A percentile compares a stretch with the other conserved stretches of the same genome.
Evolutionary conservation across 306 rosid species (phyloP).

Genomic region (Cucumis hystrix): DNA sequence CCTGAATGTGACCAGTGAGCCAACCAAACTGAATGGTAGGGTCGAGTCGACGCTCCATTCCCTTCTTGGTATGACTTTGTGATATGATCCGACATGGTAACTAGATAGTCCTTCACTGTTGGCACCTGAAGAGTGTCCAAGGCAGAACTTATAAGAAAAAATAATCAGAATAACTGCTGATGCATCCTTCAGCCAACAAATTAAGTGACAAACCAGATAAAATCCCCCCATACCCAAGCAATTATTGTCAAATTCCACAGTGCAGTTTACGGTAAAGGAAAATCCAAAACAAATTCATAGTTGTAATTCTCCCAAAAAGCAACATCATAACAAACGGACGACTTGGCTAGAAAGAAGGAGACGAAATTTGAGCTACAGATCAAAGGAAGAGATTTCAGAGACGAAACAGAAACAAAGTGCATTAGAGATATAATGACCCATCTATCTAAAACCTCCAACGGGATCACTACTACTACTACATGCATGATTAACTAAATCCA

Average conservation of each 20-base stretch:
- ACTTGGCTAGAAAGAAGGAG: neutral
- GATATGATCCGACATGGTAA: conserved; percentile 36
- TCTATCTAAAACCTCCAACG: no score
- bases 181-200: neutral
- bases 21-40: conserved; percentile 52
- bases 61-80: conserved; percentile 14
- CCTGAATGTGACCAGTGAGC: conserved; percentile 44
- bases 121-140: neutral
- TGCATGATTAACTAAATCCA: no score
- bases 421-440: neutral
- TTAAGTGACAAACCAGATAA: neutral
- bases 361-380: neutral
- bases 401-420: neutral
- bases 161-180: neutral
- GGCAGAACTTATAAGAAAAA: neutral
- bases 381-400: neutral
- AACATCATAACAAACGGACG: no score
- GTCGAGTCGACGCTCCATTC: conserved; percentile 22
- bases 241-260: neutral
- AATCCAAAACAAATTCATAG: neutral
- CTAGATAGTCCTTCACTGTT: neutral
- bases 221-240: neutral
- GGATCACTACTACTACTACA: no score
- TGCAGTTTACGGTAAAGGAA: neutral
- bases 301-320: neutral